These are phyloP conservation scores for Protea cynaroides DNA, from an alignment of 164 flowering plant genomes.

Conservation along the genomic window DNA sequence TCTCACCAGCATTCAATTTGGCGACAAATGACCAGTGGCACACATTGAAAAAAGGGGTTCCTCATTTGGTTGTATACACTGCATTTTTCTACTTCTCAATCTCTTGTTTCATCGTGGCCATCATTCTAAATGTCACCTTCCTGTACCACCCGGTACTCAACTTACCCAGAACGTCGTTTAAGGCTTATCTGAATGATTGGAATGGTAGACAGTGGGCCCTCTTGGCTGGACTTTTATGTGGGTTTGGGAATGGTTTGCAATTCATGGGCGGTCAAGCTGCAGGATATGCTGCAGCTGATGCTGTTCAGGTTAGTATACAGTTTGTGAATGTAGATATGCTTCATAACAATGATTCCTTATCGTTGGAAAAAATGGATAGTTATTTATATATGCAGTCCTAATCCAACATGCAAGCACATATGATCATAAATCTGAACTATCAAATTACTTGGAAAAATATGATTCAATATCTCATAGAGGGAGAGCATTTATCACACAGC, in stretches of 20 bases:
- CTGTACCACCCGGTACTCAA: conserved; percentile 45
- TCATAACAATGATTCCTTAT: neutral
- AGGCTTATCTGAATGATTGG: conserved; percentile 52
- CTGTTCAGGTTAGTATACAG: conserved; percentile 41
- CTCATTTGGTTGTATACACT: conserved; percentile 48
- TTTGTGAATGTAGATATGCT: neutral
- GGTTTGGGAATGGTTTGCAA: conserved; percentile 60
- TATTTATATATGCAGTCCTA: no score
- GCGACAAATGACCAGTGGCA: conserved; percentile 64
- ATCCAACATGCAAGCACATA: neutral
- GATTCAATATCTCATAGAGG: no score
- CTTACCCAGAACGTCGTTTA: conserved; percentile 40
- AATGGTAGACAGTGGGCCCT: conserved; percentile 60
- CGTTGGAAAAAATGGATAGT: neutral
- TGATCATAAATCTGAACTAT: neutral
- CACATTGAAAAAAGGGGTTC: conserved; percentile 39
- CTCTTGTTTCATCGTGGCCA: conserved; percentile 42
- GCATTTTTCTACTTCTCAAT: conserved; percentile 62
- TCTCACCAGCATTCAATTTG: conserved; percentile 55
- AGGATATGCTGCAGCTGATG: conserved; percentile 63
- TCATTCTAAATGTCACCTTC: conserved; percentile 45
- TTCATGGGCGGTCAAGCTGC: conserved; percentile 69
- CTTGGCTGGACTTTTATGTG: conserved; percentile 52
- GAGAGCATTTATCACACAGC: no score
- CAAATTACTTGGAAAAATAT: neutral